These are phyloP conservation scores for Tribonema minus DNA, from an alignment of 108 stramenopile genomes.

Conservation along the genomic window DNA sequence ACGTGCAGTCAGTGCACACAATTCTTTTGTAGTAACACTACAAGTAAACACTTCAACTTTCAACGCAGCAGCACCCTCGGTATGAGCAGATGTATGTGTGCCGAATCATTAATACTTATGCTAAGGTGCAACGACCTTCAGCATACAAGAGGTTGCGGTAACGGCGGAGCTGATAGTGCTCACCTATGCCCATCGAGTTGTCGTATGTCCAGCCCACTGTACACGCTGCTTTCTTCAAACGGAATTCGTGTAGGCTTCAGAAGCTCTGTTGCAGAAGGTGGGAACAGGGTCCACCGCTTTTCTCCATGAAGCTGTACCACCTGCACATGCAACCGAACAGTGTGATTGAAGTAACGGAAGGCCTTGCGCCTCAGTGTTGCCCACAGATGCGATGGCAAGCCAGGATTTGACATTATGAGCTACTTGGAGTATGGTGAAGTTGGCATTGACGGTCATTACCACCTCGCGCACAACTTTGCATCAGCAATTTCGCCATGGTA, in stretches of 20 bases:
- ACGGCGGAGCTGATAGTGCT: not conserved
- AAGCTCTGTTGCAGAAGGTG: slow-evolving; percentile 1
- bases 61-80: not conserved
- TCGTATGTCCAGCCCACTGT: slow-evolving; percentile 17
- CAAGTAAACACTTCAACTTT: not conserved
- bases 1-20: not conserved
- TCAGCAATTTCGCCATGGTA: too few species aligned
- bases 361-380: too few species aligned
- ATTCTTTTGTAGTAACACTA: not conserved
- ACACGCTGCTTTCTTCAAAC: slow-evolving; percentile 40
- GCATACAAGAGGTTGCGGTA: not conserved
- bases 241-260: slow-evolving; percentile 23
- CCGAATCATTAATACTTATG: not conserved
- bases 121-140: not conserved
- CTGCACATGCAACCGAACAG: not conserved
- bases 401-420: not conserved
- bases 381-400: not conserved
- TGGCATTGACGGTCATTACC: too few species aligned
- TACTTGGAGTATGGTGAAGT: too few species aligned
- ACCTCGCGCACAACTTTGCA: too few species aligned
- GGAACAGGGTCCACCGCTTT: slow-evolving; percentile 20
- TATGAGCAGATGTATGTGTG: not conserved
- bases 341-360: too few species aligned
- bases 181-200: not conserved
- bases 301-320: slow-evolving; percentile 31